Evolutionary conservation across 2,329 filamentous ascomycete species (phyloP), one percentile per base, ranked within the genome.

Genomic region (Ophiostoma angusticollis): DNA sequence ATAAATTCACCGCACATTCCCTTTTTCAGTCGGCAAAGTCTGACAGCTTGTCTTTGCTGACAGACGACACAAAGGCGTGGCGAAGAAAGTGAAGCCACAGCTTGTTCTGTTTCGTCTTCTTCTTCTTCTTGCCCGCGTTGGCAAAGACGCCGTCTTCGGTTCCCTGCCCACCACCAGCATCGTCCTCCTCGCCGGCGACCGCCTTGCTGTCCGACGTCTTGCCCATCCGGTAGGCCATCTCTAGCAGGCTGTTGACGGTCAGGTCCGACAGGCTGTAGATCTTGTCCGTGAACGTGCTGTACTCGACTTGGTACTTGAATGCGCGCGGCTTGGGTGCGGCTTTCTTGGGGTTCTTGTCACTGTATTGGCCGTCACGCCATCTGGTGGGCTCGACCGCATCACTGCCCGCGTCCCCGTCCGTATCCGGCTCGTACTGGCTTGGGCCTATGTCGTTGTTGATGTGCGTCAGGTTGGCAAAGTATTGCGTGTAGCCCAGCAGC

Each of bases 401-500:
- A 14, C 50, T 27, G 41, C 14, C 16, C 4, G 13, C 11, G 18
- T 9, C 32, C 7, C 28, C 41, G 3, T 52, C 46, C 3, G 56
- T 52, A 6, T 59, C 47, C 2, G 44, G 45, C 7, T 41, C 35
- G 12, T 50, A 41, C 4, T 40, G 31, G 18, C 49, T 42, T 14
- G 48, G 50, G 2, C 58, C 52, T 34, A 77, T 68, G 43, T 82
- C 74, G 50, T 86, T 83, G 60, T 96, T 93, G 59, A 94, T 79
- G 42, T 74, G 63, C 0, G 89, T 96, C n/a, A 98, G 63, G 56
- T 98, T 98, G 44, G 89, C 86, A 58, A 77, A 95, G 58, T 93
- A 95, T 52, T 98, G 91, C 4, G 77, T 85, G 58, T 85, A 95
- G 5, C 84, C 77, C 3, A 80, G 68, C 45, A 87, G 66, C 0